Evolutionary conservation across 441 rosid genomes (phyloP).

Genomic region (Omphalea diandra): DNA sequence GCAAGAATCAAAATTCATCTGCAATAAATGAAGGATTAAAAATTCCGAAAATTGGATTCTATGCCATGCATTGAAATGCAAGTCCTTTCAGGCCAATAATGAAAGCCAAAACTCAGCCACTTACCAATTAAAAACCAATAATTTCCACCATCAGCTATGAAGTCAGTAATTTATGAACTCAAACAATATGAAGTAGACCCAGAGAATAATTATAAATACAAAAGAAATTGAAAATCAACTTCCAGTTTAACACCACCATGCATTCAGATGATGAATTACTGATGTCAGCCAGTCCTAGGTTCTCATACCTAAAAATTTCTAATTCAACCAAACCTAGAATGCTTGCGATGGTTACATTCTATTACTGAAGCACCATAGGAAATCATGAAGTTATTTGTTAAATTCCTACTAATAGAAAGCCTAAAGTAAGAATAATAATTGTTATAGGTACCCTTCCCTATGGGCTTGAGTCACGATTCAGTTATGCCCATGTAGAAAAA

Average conservation of each 20-base stretch:
- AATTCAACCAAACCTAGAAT: neutral
- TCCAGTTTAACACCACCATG: neutral
- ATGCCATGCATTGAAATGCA: slow-evolving; percentile 2
- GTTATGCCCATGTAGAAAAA: neutral
- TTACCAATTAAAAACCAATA: neutral
- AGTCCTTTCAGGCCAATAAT: neutral
- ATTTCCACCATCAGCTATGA: neutral
- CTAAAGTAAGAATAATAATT: neutral
- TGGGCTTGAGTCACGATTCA: neutral
- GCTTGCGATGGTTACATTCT: neutral
- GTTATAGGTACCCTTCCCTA: neutral
- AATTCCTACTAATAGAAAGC: neutral
- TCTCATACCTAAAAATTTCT: neutral
- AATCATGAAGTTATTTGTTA: neutral
- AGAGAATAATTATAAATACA: neutral
- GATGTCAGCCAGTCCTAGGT: neutral
- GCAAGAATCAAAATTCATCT: slow-evolving; percentile 96
- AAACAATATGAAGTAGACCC: neutral
- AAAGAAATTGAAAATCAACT: neutral
- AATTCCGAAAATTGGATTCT: neutral
- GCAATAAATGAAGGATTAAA: slow-evolving; percentile 28
- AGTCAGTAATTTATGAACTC: neutral
- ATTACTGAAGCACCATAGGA: neutral
- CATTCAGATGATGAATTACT: neutral
- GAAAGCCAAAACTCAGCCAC: neutral